Evolutionary conservation across 2,329 filamentous ascomycete genomes (phyloP).

Genomic region (Trichoderma pleuroti): DNA sequence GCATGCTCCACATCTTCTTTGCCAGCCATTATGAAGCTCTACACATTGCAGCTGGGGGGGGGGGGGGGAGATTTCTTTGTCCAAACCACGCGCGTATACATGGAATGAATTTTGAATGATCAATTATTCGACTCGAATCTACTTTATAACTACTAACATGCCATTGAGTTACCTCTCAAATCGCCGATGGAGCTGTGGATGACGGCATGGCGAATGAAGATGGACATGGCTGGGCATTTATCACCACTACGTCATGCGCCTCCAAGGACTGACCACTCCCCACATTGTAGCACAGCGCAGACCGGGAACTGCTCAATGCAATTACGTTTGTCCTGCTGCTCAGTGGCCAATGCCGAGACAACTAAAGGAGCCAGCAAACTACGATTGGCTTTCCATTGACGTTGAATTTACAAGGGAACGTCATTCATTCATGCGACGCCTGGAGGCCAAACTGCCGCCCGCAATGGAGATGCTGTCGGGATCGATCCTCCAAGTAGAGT

Average conservation of each 20-base stretch:
- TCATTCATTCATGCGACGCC: not conserved
- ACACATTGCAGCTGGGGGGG: not conserved
- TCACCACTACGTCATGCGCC: constrained; percentile 18
- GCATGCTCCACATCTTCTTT: constrained; percentile 37
- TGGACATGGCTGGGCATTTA: not conserved
- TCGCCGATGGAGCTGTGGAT: not conserved
- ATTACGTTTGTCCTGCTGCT: constrained; percentile 1
- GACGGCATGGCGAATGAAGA: not conserved
- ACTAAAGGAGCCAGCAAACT: not conserved
- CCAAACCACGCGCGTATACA: not conserved
- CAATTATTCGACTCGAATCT: not conserved
- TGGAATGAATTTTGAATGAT: not conserved
- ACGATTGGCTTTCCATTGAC: not conserved
- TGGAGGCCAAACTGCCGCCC: not conserved
- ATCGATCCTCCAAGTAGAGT: not conserved
- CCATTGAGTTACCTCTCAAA: not conserved
- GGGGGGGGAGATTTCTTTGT: not conserved
- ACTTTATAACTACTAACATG: not conserved
- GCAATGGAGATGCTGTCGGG: not conserved
- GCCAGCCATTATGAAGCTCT: constrained; percentile 31
- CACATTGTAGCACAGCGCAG: not conserved
- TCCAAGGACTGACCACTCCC: not conserved
- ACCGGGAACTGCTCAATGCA: not conserved
- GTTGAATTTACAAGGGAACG: not conserved
- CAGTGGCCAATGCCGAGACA: not conserved